Percentiles rank a stretch among this genome's conserved stretches.
Conservation (phyloP, 1,284 basidiomycete genomes). For the Pascua sp. region DNA sequence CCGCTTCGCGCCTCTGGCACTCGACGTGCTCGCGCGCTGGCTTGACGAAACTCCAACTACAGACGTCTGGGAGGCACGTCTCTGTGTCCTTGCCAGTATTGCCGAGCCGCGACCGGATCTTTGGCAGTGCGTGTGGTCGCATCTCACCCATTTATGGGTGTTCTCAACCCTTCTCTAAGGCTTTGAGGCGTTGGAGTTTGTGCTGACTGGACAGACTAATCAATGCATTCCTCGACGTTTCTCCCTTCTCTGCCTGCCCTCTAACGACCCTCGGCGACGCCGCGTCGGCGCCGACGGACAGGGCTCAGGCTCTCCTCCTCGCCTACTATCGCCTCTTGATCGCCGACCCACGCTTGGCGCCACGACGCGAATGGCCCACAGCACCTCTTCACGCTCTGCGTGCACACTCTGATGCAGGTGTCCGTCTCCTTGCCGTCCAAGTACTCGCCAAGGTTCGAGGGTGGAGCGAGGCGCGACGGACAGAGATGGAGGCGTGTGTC, state of each 20-base stretch:
- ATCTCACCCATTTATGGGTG: background rate
- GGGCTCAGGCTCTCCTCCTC: conserved; percentile 66
- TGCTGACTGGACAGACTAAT: conserved; percentile 21
- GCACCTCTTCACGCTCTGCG: conserved; percentile 51
- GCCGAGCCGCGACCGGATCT: conserved; percentile 34
- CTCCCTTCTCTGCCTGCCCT: conserved; percentile 31
- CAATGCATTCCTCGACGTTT: conserved; percentile 21
- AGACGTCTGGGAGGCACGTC: conserved; percentile 32
- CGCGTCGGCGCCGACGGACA: conserved; percentile 55
- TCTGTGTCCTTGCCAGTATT: conserved; percentile 30
- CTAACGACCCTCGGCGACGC: conserved; percentile 23
- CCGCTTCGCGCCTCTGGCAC: conserved; percentile 35
- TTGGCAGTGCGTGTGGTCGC: conserved; percentile 37
- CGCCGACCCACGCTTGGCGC: conserved; percentile 66
- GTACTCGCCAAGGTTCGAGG: conserved; percentile 70
- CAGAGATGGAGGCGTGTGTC: conserved; percentile 57
- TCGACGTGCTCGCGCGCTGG: conserved; percentile 44
- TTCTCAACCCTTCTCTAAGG: too few relatives aligned
- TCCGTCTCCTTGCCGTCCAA: conserved; percentile 67
- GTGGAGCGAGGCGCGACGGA: conserved; percentile 71
- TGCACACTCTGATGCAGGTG: conserved; percentile 59
- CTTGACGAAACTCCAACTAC: conserved; percentile 17
- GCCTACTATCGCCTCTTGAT: conserved; percentile 74
- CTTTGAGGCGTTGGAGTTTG: too few relatives aligned
- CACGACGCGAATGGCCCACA: conserved; percentile 63